Percentiles rank a stretch among this genome's conserved stretches.
phyloP scores from a whole-genome alignment of 106 monocot species.

The Dioscorea dumetorum region DNA sequence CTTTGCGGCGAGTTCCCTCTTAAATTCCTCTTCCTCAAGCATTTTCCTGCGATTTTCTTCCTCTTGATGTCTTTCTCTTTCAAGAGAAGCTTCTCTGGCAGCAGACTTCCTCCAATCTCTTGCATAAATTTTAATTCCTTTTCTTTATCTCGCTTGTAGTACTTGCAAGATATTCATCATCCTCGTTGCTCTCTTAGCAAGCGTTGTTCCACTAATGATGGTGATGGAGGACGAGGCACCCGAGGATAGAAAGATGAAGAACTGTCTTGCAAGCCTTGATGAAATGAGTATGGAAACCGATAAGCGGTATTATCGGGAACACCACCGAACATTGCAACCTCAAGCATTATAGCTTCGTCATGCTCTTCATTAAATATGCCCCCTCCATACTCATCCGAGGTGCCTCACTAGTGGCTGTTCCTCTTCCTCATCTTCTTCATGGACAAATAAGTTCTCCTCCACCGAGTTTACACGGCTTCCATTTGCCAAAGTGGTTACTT shows the following conservation, averaged over 20 bases:
- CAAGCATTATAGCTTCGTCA: slow-evolving; percentile 98
- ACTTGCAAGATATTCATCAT: slow-evolving; percentile 91
- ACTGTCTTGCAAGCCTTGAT: neutral
- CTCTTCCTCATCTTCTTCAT: slow-evolving; percentile 71
- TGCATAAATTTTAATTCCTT: slow-evolving; percentile 72
- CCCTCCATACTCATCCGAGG: slow-evolving; percentile 69
- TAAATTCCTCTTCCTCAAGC: no score
- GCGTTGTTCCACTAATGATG: slow-evolving; percentile 67
- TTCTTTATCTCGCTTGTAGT: slow-evolving; percentile 84
- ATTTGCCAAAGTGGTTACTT: slow-evolving; percentile 5
- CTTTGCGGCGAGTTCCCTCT: no score
- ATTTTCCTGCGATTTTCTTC: no score
- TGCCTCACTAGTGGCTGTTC: slow-evolving; percentile 47
- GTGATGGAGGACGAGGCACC: slow-evolving; percentile 61
- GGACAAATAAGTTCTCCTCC: slow-evolving; percentile 20
- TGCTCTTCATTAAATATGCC: slow-evolving; percentile 88
- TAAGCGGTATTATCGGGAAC: slow-evolving; percentile 60
- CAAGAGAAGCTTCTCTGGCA: no score
- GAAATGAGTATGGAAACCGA: no score
- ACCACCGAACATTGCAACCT: slow-evolving; percentile 97
- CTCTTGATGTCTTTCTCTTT: no score
- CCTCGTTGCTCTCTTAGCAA: slow-evolving; percentile 92
- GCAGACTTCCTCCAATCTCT: slow-evolving; percentile 48
- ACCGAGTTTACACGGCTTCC: slow-evolving; percentile 17
- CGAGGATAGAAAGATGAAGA: slow-evolving; percentile 29